Evolutionary conservation across 2,329 filamentous ascomycete species (phyloP).

Genomic region (Lanzia echinophila): DNA sequence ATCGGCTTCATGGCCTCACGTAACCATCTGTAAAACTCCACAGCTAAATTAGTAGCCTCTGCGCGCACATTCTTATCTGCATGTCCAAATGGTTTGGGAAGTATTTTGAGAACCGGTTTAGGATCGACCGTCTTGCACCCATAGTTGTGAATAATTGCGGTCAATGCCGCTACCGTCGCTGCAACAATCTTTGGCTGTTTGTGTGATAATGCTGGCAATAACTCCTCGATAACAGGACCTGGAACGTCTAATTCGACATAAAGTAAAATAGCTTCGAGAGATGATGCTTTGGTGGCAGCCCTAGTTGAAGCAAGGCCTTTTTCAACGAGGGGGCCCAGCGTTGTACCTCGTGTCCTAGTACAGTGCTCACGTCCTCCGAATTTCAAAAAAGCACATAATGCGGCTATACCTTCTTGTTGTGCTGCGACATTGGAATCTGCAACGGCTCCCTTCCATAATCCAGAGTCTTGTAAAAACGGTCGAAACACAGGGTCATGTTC

Average conservation of each 20-base stretch:
- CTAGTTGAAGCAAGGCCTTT: slow-evolving; percentile 86
- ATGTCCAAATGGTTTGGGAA: slow-evolving; percentile 90
- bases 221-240: slow-evolving; percentile 80
- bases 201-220: slow-evolving; percentile 74
- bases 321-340: slow-evolving; percentile 75
- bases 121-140: slow-evolving; percentile 92
- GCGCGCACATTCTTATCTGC: slow-evolving; percentile 97
- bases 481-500: slow-evolving; percentile 80
- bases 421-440: slow-evolving; percentile 95
- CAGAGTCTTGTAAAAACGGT: slow-evolving; percentile 78
- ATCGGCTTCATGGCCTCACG: slow-evolving; percentile 97
- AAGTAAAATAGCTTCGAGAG: slow-evolving; percentile 78
- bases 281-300: slow-evolving; percentile 79
- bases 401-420: slow-evolving; percentile 83
- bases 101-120: slow-evolving; percentile 78
- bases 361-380: slow-evolving; percentile 77
- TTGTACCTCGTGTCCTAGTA: slow-evolving; percentile 66
- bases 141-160: slow-evolving; percentile 84
- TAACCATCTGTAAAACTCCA: slow-evolving; percentile 95
- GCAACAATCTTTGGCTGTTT: slow-evolving; percentile 88
- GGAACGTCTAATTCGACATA: slow-evolving; percentile 86
- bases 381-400: slow-evolving; percentile 87
- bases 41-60: slow-evolving; percentile 82
- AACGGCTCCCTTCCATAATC: slow-evolving; percentile 87
- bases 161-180: slow-evolving; percentile 68